Conservation (phyloP, 2,329 filamentous ascomycete genomes). For the Capronia coronata region DNA sequence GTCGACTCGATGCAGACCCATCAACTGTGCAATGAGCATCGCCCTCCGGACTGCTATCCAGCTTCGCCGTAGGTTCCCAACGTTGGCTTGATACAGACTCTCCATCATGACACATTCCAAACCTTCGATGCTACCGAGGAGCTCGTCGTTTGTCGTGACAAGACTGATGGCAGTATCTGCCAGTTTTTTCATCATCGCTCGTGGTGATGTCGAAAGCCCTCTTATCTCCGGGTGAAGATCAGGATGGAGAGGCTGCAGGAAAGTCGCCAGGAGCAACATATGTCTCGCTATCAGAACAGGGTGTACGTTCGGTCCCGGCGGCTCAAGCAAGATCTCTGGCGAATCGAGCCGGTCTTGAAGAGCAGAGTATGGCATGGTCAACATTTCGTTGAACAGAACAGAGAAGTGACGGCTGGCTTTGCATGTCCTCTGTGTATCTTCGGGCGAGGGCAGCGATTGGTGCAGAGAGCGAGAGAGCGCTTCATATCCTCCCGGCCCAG, state of each 20-base stretch:
- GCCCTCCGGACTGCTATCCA: slow-evolving; percentile 39
- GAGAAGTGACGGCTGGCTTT: background rate
- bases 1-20: slow-evolving; percentile 40
- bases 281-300: slow-evolving; percentile 42
- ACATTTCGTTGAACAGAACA: background rate
- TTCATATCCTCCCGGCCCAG: background rate
- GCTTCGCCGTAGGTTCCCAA: slow-evolving; percentile 38
- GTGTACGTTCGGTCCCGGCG: background rate
- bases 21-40: slow-evolving; percentile 38
- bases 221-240: background rate
- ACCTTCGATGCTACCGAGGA: slow-evolving; percentile 37
- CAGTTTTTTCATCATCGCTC: slow-evolving; percentile 17
- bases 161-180: slow-evolving; percentile 30
- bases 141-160: slow-evolving; percentile 37
- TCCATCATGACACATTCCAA: slow-evolving; percentile 42
- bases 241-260: slow-evolving; percentile 43
- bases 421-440: slow-evolving; percentile 1
- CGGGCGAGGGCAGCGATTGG: background rate
- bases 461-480: background rate
- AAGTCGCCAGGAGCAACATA: slow-evolving; percentile 43
- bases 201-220: background rate
- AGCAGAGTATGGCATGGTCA: slow-evolving; percentile 3
- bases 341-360: background rate
- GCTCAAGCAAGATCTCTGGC: background rate
- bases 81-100: slow-evolving; percentile 35